Conservation (phyloP, 345 rosid genomes). For the Laguncularia racemosa region DNA sequence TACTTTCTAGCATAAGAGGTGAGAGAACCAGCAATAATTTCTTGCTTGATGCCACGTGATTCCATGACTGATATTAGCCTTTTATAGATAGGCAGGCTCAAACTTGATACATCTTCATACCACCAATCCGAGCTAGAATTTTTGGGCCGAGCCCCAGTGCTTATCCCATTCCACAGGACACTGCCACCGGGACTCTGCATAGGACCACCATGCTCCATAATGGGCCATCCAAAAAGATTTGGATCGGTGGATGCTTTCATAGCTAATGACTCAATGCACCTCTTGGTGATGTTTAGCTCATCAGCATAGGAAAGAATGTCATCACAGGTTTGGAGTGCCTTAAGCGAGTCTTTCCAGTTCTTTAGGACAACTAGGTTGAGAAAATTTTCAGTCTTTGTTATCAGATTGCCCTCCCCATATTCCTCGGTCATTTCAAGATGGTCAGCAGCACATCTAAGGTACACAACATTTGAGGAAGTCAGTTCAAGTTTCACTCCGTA, state of each 20-base stretch:
- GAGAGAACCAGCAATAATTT: conserved; percentile 70
- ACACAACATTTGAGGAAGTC: conserved; percentile 79
- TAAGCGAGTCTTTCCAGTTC: conserved; percentile 89
- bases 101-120: conserved; percentile 80
- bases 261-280: conserved; percentile 75
- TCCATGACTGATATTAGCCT: conserved; percentile 71
- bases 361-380: conserved; percentile 75
- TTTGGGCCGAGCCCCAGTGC: conserved; percentile 84
- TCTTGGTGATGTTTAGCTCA: conserved; percentile 59
- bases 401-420: conserved; percentile 85
- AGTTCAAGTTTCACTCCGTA: conserved; percentile 97
- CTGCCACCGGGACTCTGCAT: conserved; percentile 98
- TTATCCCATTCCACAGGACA: conserved; percentile 95
- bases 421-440: conserved; percentile 91
- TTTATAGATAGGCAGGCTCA: conserved; percentile 69
- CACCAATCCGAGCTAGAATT: conserved; percentile 84
- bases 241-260: conserved; percentile 77
- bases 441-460: conserved; percentile 82
- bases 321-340: conserved; percentile 76
- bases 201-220: conserved; percentile 85
- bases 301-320: conserved; percentile 64
- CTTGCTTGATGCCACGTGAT: conserved; percentile 66
- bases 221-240: conserved; percentile 87
- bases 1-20: conserved; percentile 64
- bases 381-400: conserved; percentile 70